Evolutionary conservation across 179 eudicot species (phyloP), one percentile per base, ranked within the genome.

Genomic region (Beta macrorhiza): DNA sequence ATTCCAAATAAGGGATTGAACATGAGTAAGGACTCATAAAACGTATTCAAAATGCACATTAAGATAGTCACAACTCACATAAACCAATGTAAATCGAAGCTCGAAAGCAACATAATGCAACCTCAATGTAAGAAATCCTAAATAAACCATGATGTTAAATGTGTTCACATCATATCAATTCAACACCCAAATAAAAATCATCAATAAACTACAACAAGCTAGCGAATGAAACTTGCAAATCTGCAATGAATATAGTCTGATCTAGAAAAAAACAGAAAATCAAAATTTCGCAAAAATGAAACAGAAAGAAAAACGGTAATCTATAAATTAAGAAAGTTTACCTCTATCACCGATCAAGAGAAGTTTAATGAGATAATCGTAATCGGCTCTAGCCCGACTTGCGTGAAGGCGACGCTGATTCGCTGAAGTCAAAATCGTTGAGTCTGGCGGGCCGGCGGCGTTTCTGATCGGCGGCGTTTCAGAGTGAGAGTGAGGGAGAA

Each of bases 281-380:
- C 17, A 29, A 29, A 29, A 29, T 29, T 2, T 20, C 8, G 37
- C 5, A 29, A 32, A 32, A 37, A 7, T 37, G 49, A 14, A 53
- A 19, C 3, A 17, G 3, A 11, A 9, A 4, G 37, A 5, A 29
- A 25, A 74, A 15, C 13, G 37, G 29, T 19, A 63, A 52, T 3
- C 16, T 45, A 14, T 15, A 12, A 22, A 14, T 5, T 2, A 22
- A 67, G n/a, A 63, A 52, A 3, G 11, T 5, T n/a, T 78, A 82
- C 87, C 87, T 72, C 87, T 85, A n/a, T 85, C 87, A 16, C 87
- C 87, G 75, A 85, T 85, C 80, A 85, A 71, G 25, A 85, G 87
- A 59, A 85, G 83, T 63, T 85, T 85, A 16, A 85, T 82, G 74
- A 85, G 87, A 25, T 85, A 82, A 79, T 85, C 87, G 37, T 85